Percentiles rank a stretch among this genome's conserved stretches.
phyloP scores from a whole-genome alignment of 306 rosid genomes.

The Cotoneaster glaucophyllus region DNA sequence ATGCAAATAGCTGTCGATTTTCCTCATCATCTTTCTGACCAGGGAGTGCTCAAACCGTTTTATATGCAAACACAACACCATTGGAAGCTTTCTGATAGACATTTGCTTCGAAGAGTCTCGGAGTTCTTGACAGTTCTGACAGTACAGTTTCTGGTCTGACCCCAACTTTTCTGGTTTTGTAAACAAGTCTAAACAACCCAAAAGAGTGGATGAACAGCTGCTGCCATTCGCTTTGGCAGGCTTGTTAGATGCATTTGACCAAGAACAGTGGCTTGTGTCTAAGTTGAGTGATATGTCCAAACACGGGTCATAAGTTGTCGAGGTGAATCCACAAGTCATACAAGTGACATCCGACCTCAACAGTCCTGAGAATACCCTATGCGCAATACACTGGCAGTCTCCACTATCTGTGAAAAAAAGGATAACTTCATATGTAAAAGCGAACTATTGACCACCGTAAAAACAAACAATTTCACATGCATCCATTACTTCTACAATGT shows the following conservation, averaged over 20 bases:
- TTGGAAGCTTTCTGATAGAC: constrained; percentile 75
- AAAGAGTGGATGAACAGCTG: constrained; percentile 47
- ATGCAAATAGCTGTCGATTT: constrained; percentile 67
- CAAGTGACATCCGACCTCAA: constrained; percentile 90
- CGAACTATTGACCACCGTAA: constrained; percentile 7
- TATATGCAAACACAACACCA: constrained; percentile 71
- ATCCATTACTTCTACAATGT: background rate
- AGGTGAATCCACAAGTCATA: constrained; percentile 82
- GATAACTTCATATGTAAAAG: constrained; percentile 13
- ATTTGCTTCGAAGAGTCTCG: constrained; percentile 73
- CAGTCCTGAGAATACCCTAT: constrained; percentile 70
- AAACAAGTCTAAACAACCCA: constrained; percentile 76
- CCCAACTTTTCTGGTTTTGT: constrained; percentile 90
- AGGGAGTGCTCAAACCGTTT: constrained; percentile 80
- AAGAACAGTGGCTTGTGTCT: constrained; percentile 25
- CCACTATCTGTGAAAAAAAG: constrained; percentile 42
- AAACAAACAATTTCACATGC: background rate
- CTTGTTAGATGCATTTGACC: constrained; percentile 36
- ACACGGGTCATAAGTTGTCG: constrained; percentile 86
- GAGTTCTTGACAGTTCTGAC: constrained; percentile 62
- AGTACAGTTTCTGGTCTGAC: constrained; percentile 82
- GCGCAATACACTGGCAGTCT: constrained; percentile 82
- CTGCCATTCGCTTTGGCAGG: constrained; percentile 32
- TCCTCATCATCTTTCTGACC: constrained; percentile 51
- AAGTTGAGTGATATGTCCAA: constrained; percentile 82